Evolutionary conservation across 2,329 filamentous ascomycete species (phyloP), one percentile per base, ranked within the genome.

Genomic region (Neofusicoccum kwambonambiense): DNA sequence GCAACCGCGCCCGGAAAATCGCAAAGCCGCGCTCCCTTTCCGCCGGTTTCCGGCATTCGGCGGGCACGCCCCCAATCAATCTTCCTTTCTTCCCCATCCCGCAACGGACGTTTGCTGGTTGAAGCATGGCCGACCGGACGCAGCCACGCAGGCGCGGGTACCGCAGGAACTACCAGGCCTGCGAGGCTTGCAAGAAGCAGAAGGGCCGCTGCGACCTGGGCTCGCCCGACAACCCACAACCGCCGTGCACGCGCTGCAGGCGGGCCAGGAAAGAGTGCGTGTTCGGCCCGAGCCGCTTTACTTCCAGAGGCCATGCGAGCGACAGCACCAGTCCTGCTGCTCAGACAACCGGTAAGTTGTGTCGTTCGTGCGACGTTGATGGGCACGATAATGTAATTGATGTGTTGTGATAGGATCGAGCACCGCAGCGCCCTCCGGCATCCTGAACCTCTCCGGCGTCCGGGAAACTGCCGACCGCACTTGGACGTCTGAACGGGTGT

Each of bases 141-240:
- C 61, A 64, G 39, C 31, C 50, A n/a, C 49, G 50, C n/a, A 17
- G 39, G 17, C 41, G 61, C 35, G 39, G 50, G 3, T 64, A 64
- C n/a, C 50, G 50, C 50, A 52, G 61, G 41, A 64, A 64, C 35
- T 64, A 64, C 37, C 61, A 64, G 17, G 61, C 61, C 3, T 64
- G 61, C 31, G 61, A 64, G 31, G 61, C 61, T 8, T 64, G 61
- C 31, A 64, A 64, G 50, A 64, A 64, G 50, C 61, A 64, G 34
- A 64, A 64, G 17, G 61, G 61, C 35, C 61, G 61, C 15, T 64
- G 61, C 35, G 61, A 64, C 50, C 50, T 64, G n/a, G 61, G 61
- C 50, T 64, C 51, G 13, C 61, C 50, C 34, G 27, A 56, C 37
- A 54, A 47, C 41, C 50, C 50, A 37, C 50, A 64, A 9, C 61